A percentile compares a stretch with the other conserved stretches of the same genome.
These are phyloP conservation scores for Amauroascus verrucosus DNA, from an alignment of 2,329 filamentous ascomycete genomes.

Conservation along the genomic window DNA sequence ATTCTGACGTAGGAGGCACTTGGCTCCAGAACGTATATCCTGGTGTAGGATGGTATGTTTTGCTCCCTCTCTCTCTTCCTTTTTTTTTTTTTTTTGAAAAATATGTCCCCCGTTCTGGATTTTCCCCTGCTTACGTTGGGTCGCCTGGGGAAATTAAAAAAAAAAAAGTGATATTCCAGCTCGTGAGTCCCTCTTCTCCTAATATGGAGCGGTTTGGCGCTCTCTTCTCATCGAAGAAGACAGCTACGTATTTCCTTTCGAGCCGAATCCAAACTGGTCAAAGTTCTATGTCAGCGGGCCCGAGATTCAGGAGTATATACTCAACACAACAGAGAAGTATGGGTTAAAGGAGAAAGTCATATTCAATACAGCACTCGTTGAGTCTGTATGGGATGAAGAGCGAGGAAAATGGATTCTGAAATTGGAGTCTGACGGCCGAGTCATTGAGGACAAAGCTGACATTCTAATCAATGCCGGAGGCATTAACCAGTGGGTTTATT, in stretches of 20 bases:
- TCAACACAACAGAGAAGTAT: constrained; percentile 52
- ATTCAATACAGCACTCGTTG: constrained; percentile 47
- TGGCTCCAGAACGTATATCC: constrained; percentile 34
- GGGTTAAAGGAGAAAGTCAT: constrained; percentile 51
- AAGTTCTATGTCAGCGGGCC: constrained; percentile 49
- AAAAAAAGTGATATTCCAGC: constrained; percentile 55
- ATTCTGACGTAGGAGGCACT: constrained; percentile 52
- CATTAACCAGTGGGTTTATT: not conserved
- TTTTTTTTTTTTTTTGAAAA: too few species aligned
- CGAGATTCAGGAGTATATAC: constrained; percentile 60
- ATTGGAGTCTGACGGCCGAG: constrained; percentile 20
- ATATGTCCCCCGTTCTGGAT: too few species aligned
- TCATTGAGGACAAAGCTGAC: constrained; percentile 23
- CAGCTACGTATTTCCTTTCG: constrained; percentile 41
- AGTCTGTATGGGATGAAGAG: constrained; percentile 44
- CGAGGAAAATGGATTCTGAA: constrained; percentile 31
- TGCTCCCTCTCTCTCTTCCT: constrained; percentile 19
- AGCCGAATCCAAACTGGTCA: constrained; percentile 8
- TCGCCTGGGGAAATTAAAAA: too few species aligned
- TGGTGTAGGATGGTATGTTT: constrained; percentile 40
- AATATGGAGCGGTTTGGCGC: constrained; percentile 34
- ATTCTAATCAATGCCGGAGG: constrained; percentile 33
- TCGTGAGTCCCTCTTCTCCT: constrained; percentile 55
- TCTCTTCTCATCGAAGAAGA: constrained; percentile 52
- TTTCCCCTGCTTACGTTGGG: constrained; percentile 29